phyloP scores from a whole-genome alignment of 306 rosid genomes.

The Mimosa pudica region DNA sequence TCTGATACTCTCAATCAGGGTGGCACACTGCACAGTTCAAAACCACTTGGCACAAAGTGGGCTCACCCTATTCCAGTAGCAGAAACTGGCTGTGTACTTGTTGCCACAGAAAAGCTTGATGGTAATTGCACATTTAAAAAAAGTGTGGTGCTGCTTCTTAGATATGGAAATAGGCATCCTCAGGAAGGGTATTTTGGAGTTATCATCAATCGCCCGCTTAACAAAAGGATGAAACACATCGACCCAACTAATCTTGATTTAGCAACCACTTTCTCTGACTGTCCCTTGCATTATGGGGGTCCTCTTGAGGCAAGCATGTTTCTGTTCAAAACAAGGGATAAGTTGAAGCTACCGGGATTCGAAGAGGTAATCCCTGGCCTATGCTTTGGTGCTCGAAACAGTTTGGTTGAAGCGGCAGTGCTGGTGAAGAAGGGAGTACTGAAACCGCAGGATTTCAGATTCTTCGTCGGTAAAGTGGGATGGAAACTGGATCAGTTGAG shows the following conservation, averaged over 20 bases:
- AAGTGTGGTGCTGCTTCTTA: no score
- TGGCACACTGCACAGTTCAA: constrained; percentile 48
- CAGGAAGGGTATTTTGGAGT: no score
- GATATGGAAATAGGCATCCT: no score
- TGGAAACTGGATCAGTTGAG: constrained; percentile 93
- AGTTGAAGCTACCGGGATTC: constrained; percentile 50
- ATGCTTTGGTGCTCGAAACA: constrained; percentile 86
- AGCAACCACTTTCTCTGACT: constrained; percentile 86
- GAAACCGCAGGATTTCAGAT: constrained; percentile 81
- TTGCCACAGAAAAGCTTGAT: no score
- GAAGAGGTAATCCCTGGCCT: constrained; percentile 93
- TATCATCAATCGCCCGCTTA: constrained; percentile 59
- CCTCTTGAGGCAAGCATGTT: constrained; percentile 56
- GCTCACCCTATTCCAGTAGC: constrained; percentile 93
- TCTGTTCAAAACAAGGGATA: no score
- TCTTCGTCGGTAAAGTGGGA: constrained; percentile 92
- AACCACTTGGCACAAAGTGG: constrained; percentile 73
- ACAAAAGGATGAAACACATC: constrained; percentile 82
- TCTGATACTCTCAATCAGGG: constrained; percentile 50
- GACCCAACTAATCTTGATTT: constrained; percentile 81
- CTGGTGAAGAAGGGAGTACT: constrained; percentile 85
- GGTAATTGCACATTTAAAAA: no score
- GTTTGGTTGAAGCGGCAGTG: constrained; percentile 83
- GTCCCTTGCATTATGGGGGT: constrained; percentile 88
- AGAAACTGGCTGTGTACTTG: constrained; percentile 47